A percentile compares a stretch with the other conserved stretches of the same genome.
Conservation (phyloP, 805 yeast species). For the Barnettozyma californica region DNA sequence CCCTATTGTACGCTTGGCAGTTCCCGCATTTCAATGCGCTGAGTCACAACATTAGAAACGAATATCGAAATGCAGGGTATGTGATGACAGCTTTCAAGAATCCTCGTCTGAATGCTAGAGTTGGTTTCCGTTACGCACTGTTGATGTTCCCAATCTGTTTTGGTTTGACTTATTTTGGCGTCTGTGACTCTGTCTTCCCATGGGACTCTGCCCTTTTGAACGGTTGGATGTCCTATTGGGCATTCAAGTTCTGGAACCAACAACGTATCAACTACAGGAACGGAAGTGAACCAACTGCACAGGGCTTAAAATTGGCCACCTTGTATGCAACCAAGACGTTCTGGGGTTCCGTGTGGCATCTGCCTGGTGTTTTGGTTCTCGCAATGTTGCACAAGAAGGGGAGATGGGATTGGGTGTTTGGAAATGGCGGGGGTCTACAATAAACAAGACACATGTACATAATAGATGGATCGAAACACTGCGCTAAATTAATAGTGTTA, state of each 20-base stretch:
- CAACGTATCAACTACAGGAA: slow-evolving; percentile 55
- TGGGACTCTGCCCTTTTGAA: slow-evolving; percentile 80
- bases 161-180: slow-evolving; percentile 70
- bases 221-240: slow-evolving; percentile 78
- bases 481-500: background rate
- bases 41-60: slow-evolving; percentile 81
- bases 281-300: slow-evolving; percentile 39
- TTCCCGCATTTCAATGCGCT: slow-evolving; percentile 96
- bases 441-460: background rate
- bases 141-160: slow-evolving; percentile 91
- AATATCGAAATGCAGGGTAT: slow-evolving; percentile 89
- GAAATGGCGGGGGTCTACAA: slow-evolving; percentile 15
- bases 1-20: slow-evolving; percentile 92
- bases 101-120: slow-evolving; percentile 89
- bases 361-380: slow-evolving; percentile 81
- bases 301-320: slow-evolving; percentile 56
- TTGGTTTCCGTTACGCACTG: slow-evolving; percentile 84
- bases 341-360: slow-evolving; percentile 92
- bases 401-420: slow-evolving; percentile 77
- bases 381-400: slow-evolving; percentile 96
- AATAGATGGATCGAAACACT: background rate
- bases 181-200: slow-evolving; percentile 77
- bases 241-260: slow-evolving; percentile 81
- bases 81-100: slow-evolving; percentile 96
- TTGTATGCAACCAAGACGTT: slow-evolving; percentile 77